Evolutionary conservation across 2,329 filamentous ascomycete genomes (phyloP), one percentile per base, ranked within the genome.

Genomic region (Aspergillus arachidicola): DNA sequence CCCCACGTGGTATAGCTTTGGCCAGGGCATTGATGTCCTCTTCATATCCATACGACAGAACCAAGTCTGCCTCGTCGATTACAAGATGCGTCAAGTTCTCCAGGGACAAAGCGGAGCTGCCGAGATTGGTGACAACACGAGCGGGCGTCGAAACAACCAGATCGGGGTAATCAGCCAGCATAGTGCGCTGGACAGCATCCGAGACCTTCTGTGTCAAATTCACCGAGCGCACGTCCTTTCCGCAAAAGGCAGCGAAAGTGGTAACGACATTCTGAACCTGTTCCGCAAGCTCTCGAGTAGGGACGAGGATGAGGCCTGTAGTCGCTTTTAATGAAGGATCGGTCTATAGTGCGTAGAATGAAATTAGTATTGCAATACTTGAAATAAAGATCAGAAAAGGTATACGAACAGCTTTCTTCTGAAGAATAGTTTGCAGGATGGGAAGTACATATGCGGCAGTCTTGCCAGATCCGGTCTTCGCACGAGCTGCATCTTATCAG

Each of bases 391-490:
- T 21, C 19, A 9, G 5, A 19, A 45, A 45, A 53, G 36, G 36
- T 34, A 45, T 43, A 72, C 76, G 61, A 77, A 89, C 87, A 71
- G 85, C 80, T 79, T 97, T 97, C 68, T 87, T 87, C 75, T 90
- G 91, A 61, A 99, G 81, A 65, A 97, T 91, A 41, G 87, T 86
- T 69, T 97, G 91, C 19, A 99, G 80, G n/a, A 97, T 85, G 1
- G 95, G 95, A 48, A 99, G 84, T 7, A 97, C 83, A 76, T 98
- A 98, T 57, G 95, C 94, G n/a, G 93, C 93, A 12, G 95, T 99
- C 84, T 99, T 99, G 69, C 95, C 95, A 4, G 94, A 97, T 14
- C 95, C 95, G 6, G 95, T 98, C 78, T 94, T 96, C 43, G 94
- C 93, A 74, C 94, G 93, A 60, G 93, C 94, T 85, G 65, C 50